Percentiles rank a stretch among this genome's conserved stretches.
phyloP scores from a whole-genome alignment of 768 basidiomycete genomes.

The Pulveroboletus sp. region DNA sequence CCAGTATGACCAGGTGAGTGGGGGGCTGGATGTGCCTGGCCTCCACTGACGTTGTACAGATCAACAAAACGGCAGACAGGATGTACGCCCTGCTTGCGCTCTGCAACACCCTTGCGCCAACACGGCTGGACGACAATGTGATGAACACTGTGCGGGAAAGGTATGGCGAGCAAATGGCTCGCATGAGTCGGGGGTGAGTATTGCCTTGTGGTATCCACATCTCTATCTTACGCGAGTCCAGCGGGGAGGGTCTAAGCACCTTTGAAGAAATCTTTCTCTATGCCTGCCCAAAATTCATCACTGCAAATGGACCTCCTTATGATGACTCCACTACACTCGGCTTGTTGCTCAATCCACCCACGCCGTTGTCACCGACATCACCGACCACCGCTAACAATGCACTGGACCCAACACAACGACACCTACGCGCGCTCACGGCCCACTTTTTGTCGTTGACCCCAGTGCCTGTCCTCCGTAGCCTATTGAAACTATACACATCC shows the following conservation, averaged over 20 bases:
- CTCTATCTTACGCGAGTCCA: constrained; percentile 18
- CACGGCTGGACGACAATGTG: constrained; percentile 90
- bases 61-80: constrained; percentile 94
- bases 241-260: constrained; percentile 58
- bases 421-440: constrained; percentile 77
- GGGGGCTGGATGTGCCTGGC: background rate
- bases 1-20: constrained; percentile 85
- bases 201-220: background rate
- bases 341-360: constrained; percentile 39
- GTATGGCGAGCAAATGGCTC: constrained; percentile 85
- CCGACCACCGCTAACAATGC: constrained; percentile 16
- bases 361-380: constrained; percentile 29
- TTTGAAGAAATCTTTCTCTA: constrained; percentile 71
- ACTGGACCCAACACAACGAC: constrained; percentile 75
- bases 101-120: constrained; percentile 89
- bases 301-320: constrained; percentile 91
- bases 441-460: constrained; percentile 72
- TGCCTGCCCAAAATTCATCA: constrained; percentile 96
- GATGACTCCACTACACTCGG: constrained; percentile 67
- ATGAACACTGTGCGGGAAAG: constrained; percentile 90
- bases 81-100: constrained; percentile 97
- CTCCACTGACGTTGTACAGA: constrained; percentile 40
- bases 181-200: constrained; percentile 79
- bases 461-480: constrained; percentile 82
- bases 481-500: constrained; percentile 93